These are phyloP conservation scores for Colletotrichum destructivum DNA, from an alignment of 2,329 filamentous ascomycete genomes.

Conservation along the genomic window DNA sequence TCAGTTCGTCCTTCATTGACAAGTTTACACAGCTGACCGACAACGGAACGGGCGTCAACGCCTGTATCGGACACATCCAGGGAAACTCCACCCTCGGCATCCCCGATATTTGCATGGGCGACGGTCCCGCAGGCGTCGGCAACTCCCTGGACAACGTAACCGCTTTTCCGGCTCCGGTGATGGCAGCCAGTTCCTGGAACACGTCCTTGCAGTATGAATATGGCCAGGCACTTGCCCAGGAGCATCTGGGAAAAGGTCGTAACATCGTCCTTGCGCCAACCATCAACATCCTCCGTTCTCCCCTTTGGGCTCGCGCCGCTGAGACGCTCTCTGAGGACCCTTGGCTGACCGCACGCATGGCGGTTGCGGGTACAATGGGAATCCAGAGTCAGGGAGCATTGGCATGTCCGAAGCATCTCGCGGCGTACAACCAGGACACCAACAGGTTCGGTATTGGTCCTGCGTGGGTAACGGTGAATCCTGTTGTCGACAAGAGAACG, in stretches of 20 bases:
- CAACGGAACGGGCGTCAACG: conserved; percentile 29
- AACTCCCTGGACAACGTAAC: conserved; percentile 24
- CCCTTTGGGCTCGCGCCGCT: conserved; percentile 74
- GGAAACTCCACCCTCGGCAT: conserved; percentile 13
- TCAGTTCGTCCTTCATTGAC: too few species aligned
- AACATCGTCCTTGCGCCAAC: conserved; percentile 74
- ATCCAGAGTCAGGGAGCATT: conserved; percentile 51
- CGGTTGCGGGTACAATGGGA: conserved; percentile 48
- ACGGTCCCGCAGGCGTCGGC: conserved; percentile 25
- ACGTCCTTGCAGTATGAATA: conserved; percentile 44
- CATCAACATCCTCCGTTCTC: conserved; percentile 74
- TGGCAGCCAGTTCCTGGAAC: conserved; percentile 48
- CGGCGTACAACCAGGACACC: conserved; percentile 64
- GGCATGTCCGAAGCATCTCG: conserved; percentile 54
- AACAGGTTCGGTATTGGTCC: conserved; percentile 41
- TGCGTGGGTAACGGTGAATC: conserved; percentile 62
- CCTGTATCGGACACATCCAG: conserved; percentile 21
- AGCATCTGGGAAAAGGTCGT: conserved; percentile 62
- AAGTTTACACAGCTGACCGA: too few species aligned
- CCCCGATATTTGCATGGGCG: conserved; percentile 19
- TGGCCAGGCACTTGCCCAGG: conserved; percentile 39
- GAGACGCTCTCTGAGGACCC: conserved; percentile 74
- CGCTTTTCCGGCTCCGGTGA: background rate
- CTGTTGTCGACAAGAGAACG: conserved; percentile 65
- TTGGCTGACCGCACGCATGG: conserved; percentile 46